Conservation (phyloP, 192 early-diverging fungal genomes). For the Umbelopsis ramanniana region DNA sequence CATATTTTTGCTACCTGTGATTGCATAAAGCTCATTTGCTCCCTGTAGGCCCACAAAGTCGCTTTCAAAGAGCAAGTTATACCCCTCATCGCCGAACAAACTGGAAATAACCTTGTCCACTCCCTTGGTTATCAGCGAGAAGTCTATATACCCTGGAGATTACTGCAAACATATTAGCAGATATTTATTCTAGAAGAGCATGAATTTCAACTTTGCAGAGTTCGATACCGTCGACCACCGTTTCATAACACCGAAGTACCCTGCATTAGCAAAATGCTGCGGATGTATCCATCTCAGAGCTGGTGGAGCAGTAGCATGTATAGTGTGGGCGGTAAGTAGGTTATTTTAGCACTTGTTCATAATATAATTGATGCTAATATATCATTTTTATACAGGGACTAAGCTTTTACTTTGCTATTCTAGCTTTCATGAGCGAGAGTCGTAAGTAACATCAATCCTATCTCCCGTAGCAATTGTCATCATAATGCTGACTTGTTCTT, state of each 20-base stretch:
- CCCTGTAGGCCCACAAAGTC: neutral
- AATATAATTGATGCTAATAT: neutral
- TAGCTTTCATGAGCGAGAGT: slow-evolving; percentile 34
- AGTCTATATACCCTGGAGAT: slow-evolving; percentile 9
- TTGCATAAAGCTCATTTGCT: neutral
- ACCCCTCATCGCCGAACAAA: neutral
- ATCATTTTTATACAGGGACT: slow-evolving; percentile 20
- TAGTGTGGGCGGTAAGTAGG: slow-evolving; percentile 39
- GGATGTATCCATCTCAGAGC: slow-evolving; percentile 34
- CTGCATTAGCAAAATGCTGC: slow-evolving; percentile 30
- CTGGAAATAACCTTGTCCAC: neutral
- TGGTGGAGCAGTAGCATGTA: slow-evolving; percentile 26
- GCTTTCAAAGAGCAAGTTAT: neutral
- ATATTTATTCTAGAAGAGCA: slow-evolving; percentile 21
- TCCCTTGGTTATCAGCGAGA: neutral
- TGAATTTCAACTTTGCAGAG: slow-evolving; percentile 6
- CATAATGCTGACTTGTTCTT: neutral
- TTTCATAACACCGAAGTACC: neutral
- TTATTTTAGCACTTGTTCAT: neutral
- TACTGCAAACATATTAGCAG: neutral
- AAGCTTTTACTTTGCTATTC: slow-evolving; percentile 39
- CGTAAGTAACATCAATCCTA: slow-evolving; percentile 19
- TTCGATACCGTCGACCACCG: neutral
- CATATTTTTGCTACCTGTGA: neutral
- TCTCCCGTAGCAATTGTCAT: neutral